Evolutionary conservation across 139 green algal genomes (phyloP), one percentile per base, ranked within the genome.

Genomic region (Tetradesmus obliquus): DNA sequence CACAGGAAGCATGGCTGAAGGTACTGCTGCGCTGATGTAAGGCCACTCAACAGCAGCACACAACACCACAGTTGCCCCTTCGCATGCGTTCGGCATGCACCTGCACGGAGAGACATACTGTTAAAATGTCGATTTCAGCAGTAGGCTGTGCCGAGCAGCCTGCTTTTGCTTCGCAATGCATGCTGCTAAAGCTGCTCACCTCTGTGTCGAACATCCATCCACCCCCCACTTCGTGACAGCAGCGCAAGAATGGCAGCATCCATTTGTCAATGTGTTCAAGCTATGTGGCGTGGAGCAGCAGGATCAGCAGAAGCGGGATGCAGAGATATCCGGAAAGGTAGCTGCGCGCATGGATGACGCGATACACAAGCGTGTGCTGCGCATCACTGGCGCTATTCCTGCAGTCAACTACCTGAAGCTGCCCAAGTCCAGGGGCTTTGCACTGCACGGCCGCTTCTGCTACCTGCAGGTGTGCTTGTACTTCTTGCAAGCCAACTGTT

Each of bases 251-350:
- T 96, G 94, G 94, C 94, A 96, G 89, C 88, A 95, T 20, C 96
- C 95, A 1, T 97, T 93, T 57, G 94, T 96, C 0, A 96, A 97
- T 88, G 90, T 97, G 0, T 97, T 98, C 90, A 97, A 96, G 91
- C 92, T 96, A 6, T 96, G 94, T 89, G 93, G 94, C 8, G 93
- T 96, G 54, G 94, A 98, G 9, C 89, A 88, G 3, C 87, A 93
- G 54, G 94, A 98, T 8, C 89, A 87, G 3, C 87, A 93, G 81
- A 93, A 90, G 69, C 90, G 80, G 57, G 53, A 97, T 92, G 84
- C 94, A 15, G 87, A 93, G 54, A 91, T 91, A 6, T 91, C 93
- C 17, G 96, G 96, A 4, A 95, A 97, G 71, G 95, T 97, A 24
- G 93, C 84, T 13, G 80, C 89, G 4, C 79, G 92, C 45, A 94